phyloP scores from a whole-genome alignment of 495 filamentous ascomycete genomes.

The Friedmanniomyces endolithicus region DNA sequence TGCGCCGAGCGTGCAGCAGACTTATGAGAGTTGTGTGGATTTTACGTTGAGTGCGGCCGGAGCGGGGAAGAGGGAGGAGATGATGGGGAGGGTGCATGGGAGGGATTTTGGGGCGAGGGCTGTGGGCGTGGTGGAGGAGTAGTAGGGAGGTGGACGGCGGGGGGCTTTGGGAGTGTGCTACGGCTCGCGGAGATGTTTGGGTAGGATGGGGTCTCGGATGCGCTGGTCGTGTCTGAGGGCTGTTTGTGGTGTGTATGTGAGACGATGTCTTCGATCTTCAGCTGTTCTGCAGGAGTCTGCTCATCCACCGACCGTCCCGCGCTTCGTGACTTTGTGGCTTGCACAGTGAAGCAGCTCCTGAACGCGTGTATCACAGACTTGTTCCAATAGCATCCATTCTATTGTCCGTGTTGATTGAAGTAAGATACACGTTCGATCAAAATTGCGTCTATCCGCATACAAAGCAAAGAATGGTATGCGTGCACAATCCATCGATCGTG shows the following conservation, averaged over 20 bases:
- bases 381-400: too few species aligned
- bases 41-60: constrained; percentile 40
- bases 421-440: too few species aligned
- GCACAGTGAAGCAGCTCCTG: too few species aligned
- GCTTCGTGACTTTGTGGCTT: too few species aligned
- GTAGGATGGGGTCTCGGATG: not conserved
- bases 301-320: too few species aligned
- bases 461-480: too few species aligned
- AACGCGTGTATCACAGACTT: too few species aligned
- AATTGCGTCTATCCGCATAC: too few species aligned
- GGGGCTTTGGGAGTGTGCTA: not conserved
- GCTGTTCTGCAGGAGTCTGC: too few species aligned
- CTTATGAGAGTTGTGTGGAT: constrained; percentile 62
- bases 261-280: not conserved
- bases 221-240: not conserved
- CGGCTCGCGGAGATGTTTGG: not conserved
- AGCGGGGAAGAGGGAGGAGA: not conserved
- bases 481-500: too few species aligned
- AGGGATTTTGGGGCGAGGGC: constrained; percentile 5
- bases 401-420: too few species aligned
- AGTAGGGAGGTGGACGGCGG: too few species aligned
- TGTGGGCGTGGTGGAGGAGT: constrained; percentile 3
- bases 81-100: not conserved
- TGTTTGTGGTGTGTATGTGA: not conserved
- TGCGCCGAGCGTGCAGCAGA: constrained; percentile 51